Evolutionary conservation across 2,329 filamentous ascomycete genomes (phyloP), one percentile per base, ranked within the genome.

Genomic region (Fusarium dimerum): DNA sequence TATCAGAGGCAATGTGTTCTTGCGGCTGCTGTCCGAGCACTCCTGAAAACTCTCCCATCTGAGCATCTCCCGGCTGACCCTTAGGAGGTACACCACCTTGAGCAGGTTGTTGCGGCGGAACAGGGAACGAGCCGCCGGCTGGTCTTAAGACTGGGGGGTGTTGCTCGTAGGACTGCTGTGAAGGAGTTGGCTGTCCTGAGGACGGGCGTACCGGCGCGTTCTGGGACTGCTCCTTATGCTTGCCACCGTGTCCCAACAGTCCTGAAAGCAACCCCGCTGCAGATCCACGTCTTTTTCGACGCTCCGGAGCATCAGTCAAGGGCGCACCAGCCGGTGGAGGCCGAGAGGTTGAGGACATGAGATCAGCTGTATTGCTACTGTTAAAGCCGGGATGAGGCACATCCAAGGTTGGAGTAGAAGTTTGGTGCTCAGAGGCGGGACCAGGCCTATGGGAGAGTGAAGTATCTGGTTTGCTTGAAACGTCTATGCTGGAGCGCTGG

Each of bases 231-330:
- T 61, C 61, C 26, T 60, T 55, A 40, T 55, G 52, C 39, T 56
- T 67, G 8, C 60, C 56, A 11, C 54, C 56, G 30, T 62, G 66
- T 3, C 68, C 67, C 16, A 71, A 40, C 10, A 71, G 52, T 3
- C 64, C 64, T 4, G 66, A 67, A 16, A 71, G 55, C 20, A 72
- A 52, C 12, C 60, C 65, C 11, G 67, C 61, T 5, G 67, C 59
- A 8, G 70, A 71, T 13, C 64, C 59, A 34, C 69, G 63, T 45
- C 69, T 62, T 26, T 59, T 58, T 5, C 64, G 63, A 13, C 62
- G 63, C 20, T 64, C 58, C 4, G 52, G 32, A 15, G 48, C 30
- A n/a, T 58, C 47, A 15, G 46, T 49, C 3, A 45, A 45, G 15
- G 48, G 50, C 13, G 47, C 41, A n/a, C 38, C 41, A n/a, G 26